A percentile compares a stretch with the other conserved stretches of the same genome.
Evolutionary conservation across 164 flowering plant genomes (phyloP).

Genomic region (Umbilicus rupestris): DNA sequence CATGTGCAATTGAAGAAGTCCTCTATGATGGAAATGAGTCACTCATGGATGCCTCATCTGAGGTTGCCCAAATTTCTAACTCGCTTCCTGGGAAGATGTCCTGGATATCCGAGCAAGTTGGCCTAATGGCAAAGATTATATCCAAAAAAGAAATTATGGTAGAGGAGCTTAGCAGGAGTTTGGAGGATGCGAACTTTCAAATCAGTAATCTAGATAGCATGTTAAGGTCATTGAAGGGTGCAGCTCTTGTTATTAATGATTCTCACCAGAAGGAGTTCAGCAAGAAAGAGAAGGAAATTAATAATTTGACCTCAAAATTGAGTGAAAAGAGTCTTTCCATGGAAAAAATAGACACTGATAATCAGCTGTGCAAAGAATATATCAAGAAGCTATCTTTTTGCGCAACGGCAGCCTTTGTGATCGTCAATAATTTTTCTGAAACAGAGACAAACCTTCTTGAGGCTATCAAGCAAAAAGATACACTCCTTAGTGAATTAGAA

Average conservation of each 20-base stretch:
- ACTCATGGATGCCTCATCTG: slow-evolving; percentile 50
- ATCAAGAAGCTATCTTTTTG: slow-evolving; percentile 36
- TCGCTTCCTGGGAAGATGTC: slow-evolving; percentile 41
- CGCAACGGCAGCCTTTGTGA: slow-evolving; percentile 66
- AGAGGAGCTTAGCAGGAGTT: slow-evolving; percentile 50
- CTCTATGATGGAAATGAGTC: slow-evolving; percentile 58
- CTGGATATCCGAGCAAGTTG: slow-evolving; percentile 62
- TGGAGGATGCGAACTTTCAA: slow-evolving; percentile 59
- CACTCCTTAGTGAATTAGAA: slow-evolving; percentile 28
- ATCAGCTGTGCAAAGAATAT: slow-evolving; percentile 32
- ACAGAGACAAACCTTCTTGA: slow-evolving; percentile 20
- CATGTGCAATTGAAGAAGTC: slow-evolving; percentile 50
- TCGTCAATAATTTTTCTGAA: slow-evolving; percentile 60
- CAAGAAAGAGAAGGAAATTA: slow-evolving; percentile 57
- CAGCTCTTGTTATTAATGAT: slow-evolving; percentile 72
- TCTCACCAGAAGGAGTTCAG: slow-evolving; percentile 61
- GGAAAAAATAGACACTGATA: slow-evolving; percentile 27
- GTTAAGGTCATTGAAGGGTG: slow-evolving; percentile 79
- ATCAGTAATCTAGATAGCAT: slow-evolving; percentile 63
- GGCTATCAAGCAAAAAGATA: slow-evolving; percentile 28
- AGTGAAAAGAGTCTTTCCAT: slow-evolving; percentile 23
- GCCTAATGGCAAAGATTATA: slow-evolving; percentile 30
- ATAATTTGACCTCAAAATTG: slow-evolving; percentile 36
- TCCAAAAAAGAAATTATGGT: slow-evolving; percentile 69
- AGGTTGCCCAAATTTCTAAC: slow-evolving; percentile 43